phyloP scores from a whole-genome alignment of 2,329 filamentous ascomycete genomes.

The Aspergillus puulaauensis region DNA sequence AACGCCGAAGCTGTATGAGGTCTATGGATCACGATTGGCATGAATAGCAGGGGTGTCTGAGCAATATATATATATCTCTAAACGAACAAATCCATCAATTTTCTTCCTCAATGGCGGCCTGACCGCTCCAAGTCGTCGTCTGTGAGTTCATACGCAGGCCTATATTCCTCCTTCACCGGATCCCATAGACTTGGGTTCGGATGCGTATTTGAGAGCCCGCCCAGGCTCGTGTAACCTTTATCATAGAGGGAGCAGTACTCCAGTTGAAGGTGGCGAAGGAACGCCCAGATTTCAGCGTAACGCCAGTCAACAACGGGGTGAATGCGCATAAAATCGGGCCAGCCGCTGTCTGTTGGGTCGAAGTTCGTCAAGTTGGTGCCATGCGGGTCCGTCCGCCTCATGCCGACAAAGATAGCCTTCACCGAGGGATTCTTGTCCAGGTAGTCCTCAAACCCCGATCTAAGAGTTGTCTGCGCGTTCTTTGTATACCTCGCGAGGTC shows the following conservation, averaged over 20 bases:
- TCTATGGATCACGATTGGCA: constrained; percentile 1
- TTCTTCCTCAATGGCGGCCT: constrained; percentile 56
- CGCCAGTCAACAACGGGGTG: constrained; percentile 98
- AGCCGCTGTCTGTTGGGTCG: constrained; percentile 81
- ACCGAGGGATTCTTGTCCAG: constrained; percentile 56
- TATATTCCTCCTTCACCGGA: constrained; percentile 50
- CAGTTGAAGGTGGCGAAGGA: constrained; percentile 70
- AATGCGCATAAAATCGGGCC: constrained; percentile 89
- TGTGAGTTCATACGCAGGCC: constrained; percentile 73
- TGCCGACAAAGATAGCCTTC: constrained; percentile 81
- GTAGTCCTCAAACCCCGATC: constrained; percentile 75
- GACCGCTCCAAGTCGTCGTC: constrained; percentile 76
- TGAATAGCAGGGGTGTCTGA: background rate
- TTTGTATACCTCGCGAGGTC: constrained; percentile 69
- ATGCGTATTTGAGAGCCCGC: constrained; percentile 82
- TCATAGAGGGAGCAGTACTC: constrained; percentile 89
- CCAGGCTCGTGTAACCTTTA: constrained; percentile 85
- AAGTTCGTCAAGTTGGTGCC: constrained; percentile 77
- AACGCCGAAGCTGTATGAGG: background rate
- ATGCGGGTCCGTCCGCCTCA: constrained; percentile 88
- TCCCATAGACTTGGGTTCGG: constrained; percentile 72
- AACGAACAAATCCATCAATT: background rate
- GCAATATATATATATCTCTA: background rate
- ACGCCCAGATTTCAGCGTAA: constrained; percentile 90
- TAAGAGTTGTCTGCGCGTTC: constrained; percentile 61